These are phyloP conservation scores for Podospora anserina DNA, from an alignment of 495 filamentous ascomycete genomes.

Conservation along the genomic window DNA sequence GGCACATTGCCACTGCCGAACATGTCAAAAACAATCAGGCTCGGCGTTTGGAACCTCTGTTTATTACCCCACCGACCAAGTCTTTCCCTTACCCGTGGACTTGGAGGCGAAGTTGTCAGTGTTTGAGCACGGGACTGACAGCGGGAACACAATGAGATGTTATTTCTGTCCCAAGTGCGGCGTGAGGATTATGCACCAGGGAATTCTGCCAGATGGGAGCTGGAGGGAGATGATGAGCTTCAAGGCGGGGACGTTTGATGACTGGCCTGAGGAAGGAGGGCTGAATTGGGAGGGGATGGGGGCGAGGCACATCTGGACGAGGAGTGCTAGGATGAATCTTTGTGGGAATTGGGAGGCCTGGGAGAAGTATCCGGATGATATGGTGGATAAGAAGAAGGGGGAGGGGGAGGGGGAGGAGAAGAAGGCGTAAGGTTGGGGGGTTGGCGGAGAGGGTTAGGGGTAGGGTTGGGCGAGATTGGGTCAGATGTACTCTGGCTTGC, in stretches of 20 bases:
- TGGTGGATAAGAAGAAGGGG: background rate
- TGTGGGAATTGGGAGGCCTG: conserved; percentile 8
- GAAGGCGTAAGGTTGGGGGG: background rate
- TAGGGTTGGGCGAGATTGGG: background rate
- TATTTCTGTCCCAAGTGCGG: conserved; percentile 48
- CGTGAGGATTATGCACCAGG: conserved; percentile 44
- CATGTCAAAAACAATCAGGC: conserved; percentile 55
- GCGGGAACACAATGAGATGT: conserved; percentile 44
- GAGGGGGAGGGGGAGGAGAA: background rate
- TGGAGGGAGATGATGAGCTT: conserved; percentile 36
- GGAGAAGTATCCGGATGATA: conserved; percentile 8
- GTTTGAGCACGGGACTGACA: conserved; percentile 41
- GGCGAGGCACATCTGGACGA: conserved; percentile 7
- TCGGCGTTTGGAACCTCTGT: conserved; percentile 55
- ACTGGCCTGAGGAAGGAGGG: background rate
- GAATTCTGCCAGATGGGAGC: conserved; percentile 31
- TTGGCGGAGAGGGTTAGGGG: background rate
- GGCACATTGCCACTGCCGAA: conserved; percentile 56
- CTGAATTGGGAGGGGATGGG: conserved; percentile 18
- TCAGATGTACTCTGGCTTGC: no score
- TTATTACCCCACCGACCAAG: conserved; percentile 30
- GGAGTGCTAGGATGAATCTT: conserved; percentile 5
- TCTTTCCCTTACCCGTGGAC: conserved; percentile 48
- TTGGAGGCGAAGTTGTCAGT: conserved; percentile 28
- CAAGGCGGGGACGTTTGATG: conserved; percentile 51